Evolutionary conservation across 2,329 filamentous ascomycete genomes (phyloP).

Genomic region (Ceratocystis ficicola): DNA sequence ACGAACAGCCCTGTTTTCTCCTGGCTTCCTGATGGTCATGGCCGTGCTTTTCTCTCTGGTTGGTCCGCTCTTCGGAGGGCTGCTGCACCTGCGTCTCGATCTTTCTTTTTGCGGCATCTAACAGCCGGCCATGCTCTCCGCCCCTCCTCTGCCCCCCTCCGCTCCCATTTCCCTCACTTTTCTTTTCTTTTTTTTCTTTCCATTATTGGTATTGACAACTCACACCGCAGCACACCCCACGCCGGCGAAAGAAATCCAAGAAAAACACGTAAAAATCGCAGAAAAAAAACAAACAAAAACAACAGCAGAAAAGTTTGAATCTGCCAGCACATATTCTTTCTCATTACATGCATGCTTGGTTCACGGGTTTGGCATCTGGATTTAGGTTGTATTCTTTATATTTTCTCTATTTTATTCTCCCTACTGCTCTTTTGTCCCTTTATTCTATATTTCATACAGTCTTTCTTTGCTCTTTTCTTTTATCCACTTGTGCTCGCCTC

Average conservation of each 20-base stretch:
- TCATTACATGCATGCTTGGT: constrained; percentile 9
- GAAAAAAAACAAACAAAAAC: constrained; percentile 5
- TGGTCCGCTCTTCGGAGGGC: too few species aligned
- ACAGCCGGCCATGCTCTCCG: too few species aligned
- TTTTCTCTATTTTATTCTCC: background rate
- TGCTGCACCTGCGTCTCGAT: too few species aligned
- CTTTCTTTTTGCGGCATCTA: too few species aligned
- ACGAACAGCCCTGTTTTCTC: background rate
- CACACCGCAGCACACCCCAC: background rate
- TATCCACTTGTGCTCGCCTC: background rate
- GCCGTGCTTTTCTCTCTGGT: too few species aligned
- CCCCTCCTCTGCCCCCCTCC: background rate
- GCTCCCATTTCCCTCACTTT: background rate
- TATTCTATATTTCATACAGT: background rate
- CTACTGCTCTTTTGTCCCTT: background rate
- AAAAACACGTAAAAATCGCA: background rate
- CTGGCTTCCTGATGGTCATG: background rate
- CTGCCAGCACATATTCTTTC: constrained; percentile 1
- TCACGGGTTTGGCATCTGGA: constrained; percentile 5
- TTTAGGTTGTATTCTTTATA: constrained; percentile 3
- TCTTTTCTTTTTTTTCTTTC: background rate
- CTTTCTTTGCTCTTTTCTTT: constrained; percentile 4
- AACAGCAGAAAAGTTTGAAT: constrained; percentile 3
- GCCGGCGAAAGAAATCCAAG: background rate
- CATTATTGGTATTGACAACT: background rate